Percentiles rank a stretch among this genome's conserved stretches.
phyloP scores from a whole-genome alignment of 2,329 filamentous ascomycete species.

The Pseudocercospora musae region DNA sequence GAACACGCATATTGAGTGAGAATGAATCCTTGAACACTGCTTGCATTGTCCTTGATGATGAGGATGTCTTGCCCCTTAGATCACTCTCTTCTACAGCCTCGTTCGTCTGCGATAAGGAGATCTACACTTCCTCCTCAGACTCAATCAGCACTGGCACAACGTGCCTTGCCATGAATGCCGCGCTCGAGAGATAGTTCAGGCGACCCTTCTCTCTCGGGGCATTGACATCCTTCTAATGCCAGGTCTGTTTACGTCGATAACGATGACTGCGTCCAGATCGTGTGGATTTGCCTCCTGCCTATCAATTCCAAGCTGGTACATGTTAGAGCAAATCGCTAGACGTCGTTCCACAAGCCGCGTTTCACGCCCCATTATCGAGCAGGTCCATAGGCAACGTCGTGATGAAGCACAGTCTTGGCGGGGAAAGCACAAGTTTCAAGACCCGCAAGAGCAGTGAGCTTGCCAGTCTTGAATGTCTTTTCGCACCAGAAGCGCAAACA shows the following conservation, averaged over 20 bases:
- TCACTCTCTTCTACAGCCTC: neutral
- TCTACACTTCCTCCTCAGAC: neutral
- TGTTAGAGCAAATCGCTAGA: neutral
- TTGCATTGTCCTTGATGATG: neutral
- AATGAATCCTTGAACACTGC: neutral
- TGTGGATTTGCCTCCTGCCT: neutral
- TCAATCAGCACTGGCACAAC: neutral
- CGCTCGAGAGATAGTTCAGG: neutral
- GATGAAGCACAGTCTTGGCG: neutral
- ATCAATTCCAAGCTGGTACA: neutral
- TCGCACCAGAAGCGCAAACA: neutral
- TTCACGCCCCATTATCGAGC: neutral
- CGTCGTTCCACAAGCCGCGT: neutral
- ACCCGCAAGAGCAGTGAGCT: neutral
- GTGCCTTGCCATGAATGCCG: neutral
- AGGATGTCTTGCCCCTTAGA: neutral
- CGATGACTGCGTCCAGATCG: neutral
- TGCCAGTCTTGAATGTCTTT: neutral
- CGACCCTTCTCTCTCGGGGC: neutral
- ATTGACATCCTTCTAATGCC: neutral
- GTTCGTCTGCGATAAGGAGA: neutral
- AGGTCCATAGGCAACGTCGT: neutral
- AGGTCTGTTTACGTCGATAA: neutral
- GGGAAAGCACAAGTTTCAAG: neutral
- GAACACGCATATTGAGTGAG: neutral